Evolutionary conservation across 768 basidiomycete species (phyloP).

Genomic region (Tephrocybe rancida): DNA sequence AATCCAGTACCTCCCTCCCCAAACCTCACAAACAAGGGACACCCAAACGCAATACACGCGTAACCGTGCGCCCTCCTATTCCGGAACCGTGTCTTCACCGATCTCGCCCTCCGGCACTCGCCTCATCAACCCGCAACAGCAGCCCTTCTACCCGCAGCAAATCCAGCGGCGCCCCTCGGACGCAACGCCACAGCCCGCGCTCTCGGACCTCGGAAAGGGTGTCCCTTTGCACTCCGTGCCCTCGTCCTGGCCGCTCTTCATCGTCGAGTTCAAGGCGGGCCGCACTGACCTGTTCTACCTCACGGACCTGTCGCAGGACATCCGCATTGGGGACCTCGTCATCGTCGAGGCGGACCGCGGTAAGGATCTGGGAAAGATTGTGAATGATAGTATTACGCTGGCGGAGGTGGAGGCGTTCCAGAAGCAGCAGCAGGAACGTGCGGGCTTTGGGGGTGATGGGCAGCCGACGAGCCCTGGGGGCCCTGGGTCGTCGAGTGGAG

Average conservation of each 20-base stretch:
- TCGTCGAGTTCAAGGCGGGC: conserved; percentile 97
- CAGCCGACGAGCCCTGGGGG: conserved; percentile 35
- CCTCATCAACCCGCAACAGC: conserved; percentile 47
- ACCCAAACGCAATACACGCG: conserved; percentile 39
- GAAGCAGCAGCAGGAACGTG: conserved; percentile 70
- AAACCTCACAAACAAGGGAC: conserved; percentile 21
- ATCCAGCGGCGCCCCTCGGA: conserved; percentile 46
- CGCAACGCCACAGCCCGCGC: conserved; percentile 29
- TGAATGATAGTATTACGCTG: conserved; percentile 88
- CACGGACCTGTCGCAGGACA: conserved; percentile 60
- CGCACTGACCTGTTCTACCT: conserved; percentile 94
- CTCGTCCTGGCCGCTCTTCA: conserved; percentile 86
- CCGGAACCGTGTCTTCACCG: conserved; percentile 48
- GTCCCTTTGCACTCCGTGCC: conserved; percentile 86
- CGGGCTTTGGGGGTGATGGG: conserved; percentile 31
- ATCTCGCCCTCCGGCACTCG: conserved; percentile 52
- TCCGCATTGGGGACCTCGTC: conserved; percentile 88
- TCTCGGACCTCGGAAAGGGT: conserved; percentile 81
- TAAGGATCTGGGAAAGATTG: conserved; percentile 88
- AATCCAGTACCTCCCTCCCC: conserved; percentile 19
- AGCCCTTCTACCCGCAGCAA: conserved; percentile 44
- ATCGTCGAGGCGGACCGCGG: conserved; percentile 98
- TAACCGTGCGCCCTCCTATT: conserved; percentile 42
- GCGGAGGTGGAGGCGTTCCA: conserved; percentile 92
- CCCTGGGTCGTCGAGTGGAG: conserved; percentile 18